phyloP scores from a whole-genome alignment of 148 eudicot species.

The Nyssa sinensis region DNA sequence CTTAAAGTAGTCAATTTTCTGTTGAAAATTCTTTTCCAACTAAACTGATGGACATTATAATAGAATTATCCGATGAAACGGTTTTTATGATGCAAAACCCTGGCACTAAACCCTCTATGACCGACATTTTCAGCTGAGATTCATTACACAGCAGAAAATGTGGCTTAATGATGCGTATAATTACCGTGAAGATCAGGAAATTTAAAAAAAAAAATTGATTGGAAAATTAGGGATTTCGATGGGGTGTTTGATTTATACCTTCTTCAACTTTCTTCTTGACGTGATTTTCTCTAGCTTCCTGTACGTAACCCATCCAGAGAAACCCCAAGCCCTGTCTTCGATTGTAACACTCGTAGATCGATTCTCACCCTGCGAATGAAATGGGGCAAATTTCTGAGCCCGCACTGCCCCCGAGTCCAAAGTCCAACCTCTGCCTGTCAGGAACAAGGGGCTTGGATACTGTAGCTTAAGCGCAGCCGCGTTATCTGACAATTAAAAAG shows the following conservation, averaged over 20 bases:
- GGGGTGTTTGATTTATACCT: constrained; percentile 36
- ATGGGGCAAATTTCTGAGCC: too few relatives aligned
- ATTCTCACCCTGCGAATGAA: not conserved
- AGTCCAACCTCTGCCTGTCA: too few relatives aligned
- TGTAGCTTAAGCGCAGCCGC: too few relatives aligned
- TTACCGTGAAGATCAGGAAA: not conserved
- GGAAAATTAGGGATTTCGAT: not conserved
- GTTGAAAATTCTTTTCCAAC: not conserved
- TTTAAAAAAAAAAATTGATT: not conserved
- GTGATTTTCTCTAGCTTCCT: constrained; percentile 94
- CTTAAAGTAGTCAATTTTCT: too few relatives aligned
- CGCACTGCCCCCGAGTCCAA: not conserved
- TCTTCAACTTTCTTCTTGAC: constrained; percentile 99
- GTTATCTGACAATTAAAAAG: too few relatives aligned
- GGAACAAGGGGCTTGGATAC: too few relatives aligned
- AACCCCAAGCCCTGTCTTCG: not conserved
- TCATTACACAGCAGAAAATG: not conserved
- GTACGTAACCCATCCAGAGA: constrained; percentile 54
- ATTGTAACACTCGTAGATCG: too few relatives aligned
- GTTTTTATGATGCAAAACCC: not conserved
- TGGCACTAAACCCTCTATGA: not conserved
- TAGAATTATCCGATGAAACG: not conserved
- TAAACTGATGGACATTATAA: not conserved
- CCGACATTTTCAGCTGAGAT: not conserved
- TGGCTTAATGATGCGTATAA: not conserved